Conservation (phyloP, 805 yeast species). For the Wickerhamiella bombiphila region DNA sequence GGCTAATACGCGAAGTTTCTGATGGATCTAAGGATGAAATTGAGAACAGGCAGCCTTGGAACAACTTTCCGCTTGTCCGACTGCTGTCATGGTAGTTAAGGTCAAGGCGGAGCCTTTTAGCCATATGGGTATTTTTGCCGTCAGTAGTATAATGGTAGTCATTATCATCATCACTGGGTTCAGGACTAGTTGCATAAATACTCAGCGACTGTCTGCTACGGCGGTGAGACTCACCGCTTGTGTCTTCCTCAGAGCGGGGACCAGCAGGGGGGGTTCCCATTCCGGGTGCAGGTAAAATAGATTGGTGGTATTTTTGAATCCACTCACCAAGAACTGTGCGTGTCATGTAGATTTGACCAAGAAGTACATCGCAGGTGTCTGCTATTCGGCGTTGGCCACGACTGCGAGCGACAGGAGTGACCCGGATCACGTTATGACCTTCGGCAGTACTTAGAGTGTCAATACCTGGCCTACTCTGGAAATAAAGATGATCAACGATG, state of each 20-base stretch:
- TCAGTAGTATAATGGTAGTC: background rate
- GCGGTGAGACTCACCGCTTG: background rate
- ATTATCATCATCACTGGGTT: background rate
- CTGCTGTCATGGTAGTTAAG: too few species aligned
- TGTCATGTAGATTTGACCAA: background rate
- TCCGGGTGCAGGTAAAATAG: too few species aligned
- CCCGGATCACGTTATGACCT: background rate
- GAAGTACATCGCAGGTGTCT: background rate
- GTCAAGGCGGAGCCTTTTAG: background rate
- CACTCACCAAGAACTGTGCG: background rate
- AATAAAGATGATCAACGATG: background rate
- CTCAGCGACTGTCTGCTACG: background rate
- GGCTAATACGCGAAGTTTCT: background rate
- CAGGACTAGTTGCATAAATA: background rate
- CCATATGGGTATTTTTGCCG: background rate
- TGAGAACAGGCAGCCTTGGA: constrained; percentile 4
- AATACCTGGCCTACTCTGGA: background rate
- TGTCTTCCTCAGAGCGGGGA: background rate
- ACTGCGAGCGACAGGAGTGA: background rate
- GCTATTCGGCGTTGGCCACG: background rate
- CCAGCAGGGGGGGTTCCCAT: too few species aligned
- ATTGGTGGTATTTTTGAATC: background rate
- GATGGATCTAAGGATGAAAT: background rate
- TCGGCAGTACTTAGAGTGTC: background rate
- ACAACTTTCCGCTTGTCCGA: constrained; percentile 1